Conservation (phyloP, 306 rosid genomes). For the Cajanus cajan region DNA sequence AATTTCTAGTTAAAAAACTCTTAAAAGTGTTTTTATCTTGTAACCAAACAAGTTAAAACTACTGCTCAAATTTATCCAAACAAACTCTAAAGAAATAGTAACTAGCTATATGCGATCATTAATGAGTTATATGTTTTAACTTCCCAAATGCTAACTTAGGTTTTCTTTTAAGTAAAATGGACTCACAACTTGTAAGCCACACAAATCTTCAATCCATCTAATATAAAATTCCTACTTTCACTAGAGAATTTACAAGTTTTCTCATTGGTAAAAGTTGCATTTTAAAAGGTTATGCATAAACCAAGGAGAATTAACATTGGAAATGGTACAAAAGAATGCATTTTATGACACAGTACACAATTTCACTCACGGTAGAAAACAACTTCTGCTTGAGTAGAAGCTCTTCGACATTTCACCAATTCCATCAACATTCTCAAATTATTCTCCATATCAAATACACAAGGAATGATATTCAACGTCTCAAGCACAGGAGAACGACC, state of each 20-base stretch:
- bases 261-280: background rate
- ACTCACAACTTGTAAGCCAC: background rate
- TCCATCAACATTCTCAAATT: conserved; percentile 61
- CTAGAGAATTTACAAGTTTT: conserved; percentile 14
- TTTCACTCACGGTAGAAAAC: conserved; percentile 47
- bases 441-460: conserved; percentile 44
- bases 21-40: no score
- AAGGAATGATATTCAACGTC: conserved; percentile 56
- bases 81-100: background rate
- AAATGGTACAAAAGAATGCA: conserved; percentile 11
- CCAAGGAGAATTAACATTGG: background rate
- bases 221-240: background rate
- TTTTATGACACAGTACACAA: conserved; percentile 11
- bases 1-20: no score
- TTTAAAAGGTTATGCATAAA: conserved; percentile 4
- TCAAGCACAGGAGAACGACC: conserved; percentile 67
- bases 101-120: background rate
- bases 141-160: background rate
- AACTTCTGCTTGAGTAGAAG: conserved; percentile 74
- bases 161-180: background rate
- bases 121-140: background rate
- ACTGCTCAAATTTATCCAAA: no score
- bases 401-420: conserved; percentile 68
- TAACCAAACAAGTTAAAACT: no score
- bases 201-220: background rate